Evolutionary conservation across 176 grass and related monocot species (phyloP).

Genomic region (Cenchrus fungigraminus): DNA sequence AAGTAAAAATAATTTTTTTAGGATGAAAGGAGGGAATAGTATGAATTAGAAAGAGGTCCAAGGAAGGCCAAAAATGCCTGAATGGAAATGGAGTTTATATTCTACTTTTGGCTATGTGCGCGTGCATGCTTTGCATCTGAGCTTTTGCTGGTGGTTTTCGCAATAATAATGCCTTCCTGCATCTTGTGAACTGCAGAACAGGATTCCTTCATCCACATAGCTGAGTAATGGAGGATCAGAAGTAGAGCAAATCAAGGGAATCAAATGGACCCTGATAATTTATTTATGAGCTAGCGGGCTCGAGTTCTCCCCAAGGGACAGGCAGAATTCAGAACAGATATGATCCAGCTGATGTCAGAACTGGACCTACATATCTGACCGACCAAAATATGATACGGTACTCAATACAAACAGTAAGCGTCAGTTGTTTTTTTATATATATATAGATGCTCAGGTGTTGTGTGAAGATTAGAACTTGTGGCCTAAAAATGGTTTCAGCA

Average conservation of each 20-base stretch:
- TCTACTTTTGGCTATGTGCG: neutral
- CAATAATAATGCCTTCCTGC: neutral
- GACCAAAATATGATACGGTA: neutral
- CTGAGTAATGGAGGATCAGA: neutral
- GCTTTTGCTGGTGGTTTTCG: neutral
- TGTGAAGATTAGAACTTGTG: neutral
- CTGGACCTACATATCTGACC: neutral
- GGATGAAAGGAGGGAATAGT: too few species aligned
- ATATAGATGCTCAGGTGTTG: too few species aligned
- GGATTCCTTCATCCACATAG: conserved; percentile 7
- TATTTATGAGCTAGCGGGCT: neutral
- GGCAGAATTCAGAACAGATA: neutral
- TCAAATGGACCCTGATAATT: neutral
- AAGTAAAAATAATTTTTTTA: too few species aligned
- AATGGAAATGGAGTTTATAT: too few species aligned
- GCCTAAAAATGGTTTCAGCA: neutral
- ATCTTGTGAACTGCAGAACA: neutral
- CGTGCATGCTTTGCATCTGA: neutral
- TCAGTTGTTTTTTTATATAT: too few species aligned
- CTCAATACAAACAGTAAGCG: neutral
- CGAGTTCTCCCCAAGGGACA: conserved; percentile 11
- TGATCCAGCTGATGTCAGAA: neutral
- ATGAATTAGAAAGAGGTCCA: too few species aligned
- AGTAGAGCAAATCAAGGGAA: neutral
- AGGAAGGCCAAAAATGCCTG: too few species aligned